A percentile compares a stretch with the other conserved stretches of the same genome.
phyloP scores from a whole-genome alignment of 768 basidiomycete species.

The Tephrocybe sp. region DNA sequence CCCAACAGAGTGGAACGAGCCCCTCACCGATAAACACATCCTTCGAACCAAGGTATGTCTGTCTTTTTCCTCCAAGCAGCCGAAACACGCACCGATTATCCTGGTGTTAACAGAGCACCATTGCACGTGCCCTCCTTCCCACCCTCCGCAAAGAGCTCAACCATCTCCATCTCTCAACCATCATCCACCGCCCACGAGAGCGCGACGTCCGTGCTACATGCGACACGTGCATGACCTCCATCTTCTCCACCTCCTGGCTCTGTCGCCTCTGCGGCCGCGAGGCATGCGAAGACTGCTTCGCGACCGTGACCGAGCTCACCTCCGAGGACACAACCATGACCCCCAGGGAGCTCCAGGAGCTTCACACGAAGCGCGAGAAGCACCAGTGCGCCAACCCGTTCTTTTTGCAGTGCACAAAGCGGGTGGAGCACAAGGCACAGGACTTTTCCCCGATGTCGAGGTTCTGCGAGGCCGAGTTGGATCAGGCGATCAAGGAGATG shows the following conservation, averaged over 20 bases:
- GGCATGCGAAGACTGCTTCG: conserved; percentile 82
- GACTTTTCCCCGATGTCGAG: conserved; percentile 83
- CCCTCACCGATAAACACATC: conserved; percentile 49
- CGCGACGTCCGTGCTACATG: conserved; percentile 84
- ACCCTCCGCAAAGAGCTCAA: conserved; percentile 62
- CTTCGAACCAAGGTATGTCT: conserved; percentile 57
- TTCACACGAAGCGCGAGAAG: conserved; percentile 55
- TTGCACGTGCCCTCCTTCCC: conserved; percentile 68
- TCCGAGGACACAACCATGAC: conserved; percentile 47
- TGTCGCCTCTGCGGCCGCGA: conserved; percentile 90
- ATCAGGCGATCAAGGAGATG: conserved; percentile 69
- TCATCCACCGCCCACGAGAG: conserved; percentile 75
- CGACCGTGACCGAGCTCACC: conserved; percentile 66
- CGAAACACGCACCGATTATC: not conserved
- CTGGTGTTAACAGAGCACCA: conserved; percentile 47
- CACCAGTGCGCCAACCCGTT: conserved; percentile 68
- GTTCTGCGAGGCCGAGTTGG: conserved; percentile 65
- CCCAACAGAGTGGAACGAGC: conserved; percentile 68
- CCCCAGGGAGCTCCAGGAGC: conserved; percentile 46
- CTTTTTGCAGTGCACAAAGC: conserved; percentile 69
- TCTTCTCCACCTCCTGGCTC: conserved; percentile 89
- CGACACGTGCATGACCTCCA: conserved; percentile 92
- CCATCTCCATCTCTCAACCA: conserved; percentile 54
- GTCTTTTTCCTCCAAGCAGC: conserved; percentile 7
- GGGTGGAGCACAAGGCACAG: conserved; percentile 64